phyloP scores from a whole-genome alignment of 306 rosid genomes.

The Fagus sylvatica region DNA sequence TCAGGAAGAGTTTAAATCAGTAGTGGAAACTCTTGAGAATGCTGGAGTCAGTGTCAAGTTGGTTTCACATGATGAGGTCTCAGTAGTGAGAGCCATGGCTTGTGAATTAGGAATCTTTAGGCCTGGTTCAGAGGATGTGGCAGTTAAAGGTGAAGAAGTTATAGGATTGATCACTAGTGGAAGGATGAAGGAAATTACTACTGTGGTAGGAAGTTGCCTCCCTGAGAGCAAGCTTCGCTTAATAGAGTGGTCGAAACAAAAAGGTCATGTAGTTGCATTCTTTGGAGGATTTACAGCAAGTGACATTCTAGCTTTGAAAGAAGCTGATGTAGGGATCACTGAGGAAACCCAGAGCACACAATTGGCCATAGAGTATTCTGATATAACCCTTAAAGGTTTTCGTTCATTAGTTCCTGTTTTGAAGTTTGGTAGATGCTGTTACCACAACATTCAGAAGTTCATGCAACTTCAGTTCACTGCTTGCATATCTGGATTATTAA shows the following conservation, averaged over 20 bases:
- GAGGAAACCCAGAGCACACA: constrained; percentile 4
- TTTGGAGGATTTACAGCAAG: constrained; percentile 36
- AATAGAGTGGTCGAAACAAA: constrained; percentile 29
- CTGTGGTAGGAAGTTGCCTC: constrained; percentile 43
- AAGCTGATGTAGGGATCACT: constrained; percentile 55
- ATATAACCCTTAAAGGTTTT: constrained; percentile 23
- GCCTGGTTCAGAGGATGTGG: neutral
- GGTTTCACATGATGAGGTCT: constrained; percentile 55
- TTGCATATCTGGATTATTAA: constrained; percentile 41
- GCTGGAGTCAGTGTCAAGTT: constrained; percentile 40
- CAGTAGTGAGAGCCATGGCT: constrained; percentile 34
- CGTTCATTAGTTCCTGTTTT: constrained; percentile 29
- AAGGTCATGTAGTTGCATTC: constrained; percentile 54
- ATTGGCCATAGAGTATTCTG: constrained; percentile 25
- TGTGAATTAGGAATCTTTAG: constrained; percentile 36
- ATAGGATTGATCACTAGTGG: constrained; percentile 12
- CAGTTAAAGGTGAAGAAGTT: constrained; percentile 35
- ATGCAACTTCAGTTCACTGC: constrained; percentile 50
- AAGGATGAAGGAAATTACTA: constrained; percentile 9
- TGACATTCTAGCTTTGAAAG: constrained; percentile 34
- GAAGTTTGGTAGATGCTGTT: constrained; percentile 35
- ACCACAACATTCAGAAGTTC: constrained; percentile 58
- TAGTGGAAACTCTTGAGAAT: constrained; percentile 26
- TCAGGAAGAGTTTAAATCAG: constrained; percentile 15
- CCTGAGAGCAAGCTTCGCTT: constrained; percentile 45